Evolutionary conservation across 805 yeast species (phyloP).

Genomic region (Cyberlindnera meyerae): DNA sequence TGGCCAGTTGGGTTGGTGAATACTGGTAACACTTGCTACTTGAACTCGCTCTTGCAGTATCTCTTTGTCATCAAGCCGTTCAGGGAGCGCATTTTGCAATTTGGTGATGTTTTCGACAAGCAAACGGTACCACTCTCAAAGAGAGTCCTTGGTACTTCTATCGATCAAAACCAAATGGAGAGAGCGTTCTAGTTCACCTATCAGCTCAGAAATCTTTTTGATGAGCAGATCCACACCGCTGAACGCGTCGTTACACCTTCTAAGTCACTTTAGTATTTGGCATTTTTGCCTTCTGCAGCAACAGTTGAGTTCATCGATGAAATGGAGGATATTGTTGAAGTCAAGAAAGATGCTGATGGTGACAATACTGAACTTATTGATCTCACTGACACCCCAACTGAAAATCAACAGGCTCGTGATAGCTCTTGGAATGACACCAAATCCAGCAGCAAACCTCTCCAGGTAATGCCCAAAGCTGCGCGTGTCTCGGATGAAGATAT

Average conservation of each 20-base stretch:
- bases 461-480: constrained; percentile 19
- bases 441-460: constrained; percentile 1
- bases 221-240: constrained; percentile 59
- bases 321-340: neutral
- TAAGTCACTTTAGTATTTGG: constrained; percentile 80
- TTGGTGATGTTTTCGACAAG: constrained; percentile 36
- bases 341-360: neutral
- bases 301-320: constrained; percentile 51
- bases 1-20: constrained; percentile 93
- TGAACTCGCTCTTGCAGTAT: constrained; percentile 86
- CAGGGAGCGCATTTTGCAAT: constrained; percentile 57
- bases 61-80: constrained; percentile 84
- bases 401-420: no score
- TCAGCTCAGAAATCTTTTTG: constrained; percentile 64
- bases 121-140: constrained; percentile 38
- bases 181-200: constrained; percentile 80
- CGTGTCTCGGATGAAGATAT: constrained; percentile 52
- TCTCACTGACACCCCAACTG: neutral
- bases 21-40: constrained; percentile 93
- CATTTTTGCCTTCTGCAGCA: constrained; percentile 69
- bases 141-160: constrained; percentile 83
- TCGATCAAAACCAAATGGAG: constrained; percentile 71
- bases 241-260: constrained; percentile 72
- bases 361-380: constrained; percentile 5
- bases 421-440: constrained; percentile 5